Base-by-base conservation (phyloP, 139 green algal species). In the Picochlorum sp. region DNA sequence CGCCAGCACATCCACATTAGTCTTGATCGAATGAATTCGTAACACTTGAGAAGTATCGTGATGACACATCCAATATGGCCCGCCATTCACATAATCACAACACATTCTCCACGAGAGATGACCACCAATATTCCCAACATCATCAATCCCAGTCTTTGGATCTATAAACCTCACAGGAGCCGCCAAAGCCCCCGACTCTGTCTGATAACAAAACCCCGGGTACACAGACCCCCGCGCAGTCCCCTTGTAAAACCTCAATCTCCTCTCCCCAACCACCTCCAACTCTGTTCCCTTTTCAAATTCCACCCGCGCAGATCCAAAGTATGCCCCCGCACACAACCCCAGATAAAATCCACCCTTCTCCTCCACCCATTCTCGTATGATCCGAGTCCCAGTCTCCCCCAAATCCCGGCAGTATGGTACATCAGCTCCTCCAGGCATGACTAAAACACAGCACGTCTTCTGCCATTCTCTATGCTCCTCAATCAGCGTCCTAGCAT, bases 261-360 rank as follows among this genome's bases (percentile, higher is more conserved):
- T 78, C 2, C 85, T 49, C 13, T 77, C 30, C 0, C 82, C 85
- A 0, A 79, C 49, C 9, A 90, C 85, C 62, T 84, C 68, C 30
- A 86, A 56, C 14, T 59, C 54, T 45, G 15, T 58, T 49, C 84
- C 84, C 1, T 69, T 56, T 69, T 90, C 85, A 63, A 90, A 92
- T 49, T 84, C 76, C 2, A 87, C 69, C 0, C 62, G 14, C 3
- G 54, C 14, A 49, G 59, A 83, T 1, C 63, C 84, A 51, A 88
- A 92, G 71, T 92, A 92, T 11, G 85, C 84, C 2, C 84, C 84
- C 6, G 83, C 83, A 60, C 85, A 92, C 4, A 92, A 64, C 7
- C 85, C 85, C 0, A 92, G 56, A 68, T 92, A 91, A 11, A 41
- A 2, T 0, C 82, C 82, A 20, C 61, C 38, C 4, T 80, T 80